Conservation (phyloP, 2,329 filamentous ascomycete genomes). For the Amphichorda felina region DNA sequence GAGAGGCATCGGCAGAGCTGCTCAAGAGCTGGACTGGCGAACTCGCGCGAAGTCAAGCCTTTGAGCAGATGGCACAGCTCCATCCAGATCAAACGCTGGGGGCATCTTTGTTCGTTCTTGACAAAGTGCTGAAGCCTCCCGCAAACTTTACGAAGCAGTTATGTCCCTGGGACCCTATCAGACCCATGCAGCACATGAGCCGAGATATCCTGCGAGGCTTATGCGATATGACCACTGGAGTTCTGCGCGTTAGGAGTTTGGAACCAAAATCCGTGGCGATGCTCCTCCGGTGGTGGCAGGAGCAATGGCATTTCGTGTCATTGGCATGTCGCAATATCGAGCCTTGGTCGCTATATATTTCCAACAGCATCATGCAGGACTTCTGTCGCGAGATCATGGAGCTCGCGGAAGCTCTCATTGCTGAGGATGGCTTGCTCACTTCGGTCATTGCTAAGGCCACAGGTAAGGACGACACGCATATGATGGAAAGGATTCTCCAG, state of each 20-base stretch:
- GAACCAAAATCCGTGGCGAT: constrained; percentile 50
- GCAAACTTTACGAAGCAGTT: not conserved
- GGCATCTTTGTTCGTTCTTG: constrained; percentile 29
- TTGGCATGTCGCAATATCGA: constrained; percentile 78
- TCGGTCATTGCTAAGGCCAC: constrained; percentile 36
- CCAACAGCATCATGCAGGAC: constrained; percentile 72
- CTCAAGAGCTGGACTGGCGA: constrained; percentile 74
- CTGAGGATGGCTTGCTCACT: constrained; percentile 73
- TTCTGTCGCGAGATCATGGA: constrained; percentile 95
- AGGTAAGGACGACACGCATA: constrained; percentile 21
- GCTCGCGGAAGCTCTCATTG: constrained; percentile 74
- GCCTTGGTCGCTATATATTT: constrained; percentile 64
- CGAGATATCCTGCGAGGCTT: constrained; percentile 44
- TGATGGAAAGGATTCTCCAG: constrained; percentile 25
- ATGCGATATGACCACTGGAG: constrained; percentile 42
- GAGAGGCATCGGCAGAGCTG: constrained; percentile 68
- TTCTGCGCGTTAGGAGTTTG: constrained; percentile 42
- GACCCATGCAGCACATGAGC: constrained; percentile 43
- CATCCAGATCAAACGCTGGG: constrained; percentile 27
- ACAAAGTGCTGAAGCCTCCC: constrained; percentile 20
- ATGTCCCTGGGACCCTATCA: constrained; percentile 45
- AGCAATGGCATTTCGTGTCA: constrained; percentile 70
- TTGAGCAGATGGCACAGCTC: constrained; percentile 25
- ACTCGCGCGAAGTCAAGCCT: constrained; percentile 27
- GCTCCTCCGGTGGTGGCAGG: constrained; percentile 70